Evolutionary conservation across 2,329 filamentous ascomycete genomes (phyloP).

Genomic region (Ophiostoma australiae): DNA sequence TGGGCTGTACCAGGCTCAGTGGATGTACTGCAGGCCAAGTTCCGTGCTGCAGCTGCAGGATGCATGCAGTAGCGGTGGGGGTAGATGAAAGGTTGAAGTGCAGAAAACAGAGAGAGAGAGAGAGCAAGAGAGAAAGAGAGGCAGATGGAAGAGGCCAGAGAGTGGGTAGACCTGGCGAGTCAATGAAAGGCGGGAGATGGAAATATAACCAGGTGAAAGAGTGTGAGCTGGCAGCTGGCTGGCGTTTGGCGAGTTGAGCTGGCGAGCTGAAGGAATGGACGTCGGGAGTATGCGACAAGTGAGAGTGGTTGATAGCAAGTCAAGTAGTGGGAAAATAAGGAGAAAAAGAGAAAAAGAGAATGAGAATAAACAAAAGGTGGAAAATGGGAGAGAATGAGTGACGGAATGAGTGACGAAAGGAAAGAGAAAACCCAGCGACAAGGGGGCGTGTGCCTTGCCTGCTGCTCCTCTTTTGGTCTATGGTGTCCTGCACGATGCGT

Average conservation of each 20-base stretch:
- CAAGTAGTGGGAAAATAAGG: not conserved
- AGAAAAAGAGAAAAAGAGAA: not conserved
- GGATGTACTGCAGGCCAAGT: constrained; percentile 5
- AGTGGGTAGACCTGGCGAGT: constrained; percentile 6
- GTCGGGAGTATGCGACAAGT: constrained; percentile 1
- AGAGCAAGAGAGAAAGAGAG: not conserved
- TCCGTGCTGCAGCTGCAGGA: constrained; percentile 4
- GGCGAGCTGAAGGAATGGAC: not conserved
- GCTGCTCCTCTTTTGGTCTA: constrained; percentile 18
- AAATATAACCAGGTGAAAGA: constrained; percentile 15
- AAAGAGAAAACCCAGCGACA: constrained; percentile 9
- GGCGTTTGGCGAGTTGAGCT: not conserved
- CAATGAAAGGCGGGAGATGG: constrained; percentile 3
- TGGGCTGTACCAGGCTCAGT: not conserved
- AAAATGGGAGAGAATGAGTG: not conserved
- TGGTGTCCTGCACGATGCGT: constrained; percentile 28
- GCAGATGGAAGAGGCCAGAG: not conserved
- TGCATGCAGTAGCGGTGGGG: constrained; percentile 5
- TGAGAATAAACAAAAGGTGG: not conserved
- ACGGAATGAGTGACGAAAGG: constrained; percentile 8
- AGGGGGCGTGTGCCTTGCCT: constrained; percentile 13
- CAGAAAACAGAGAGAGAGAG: not conserved
- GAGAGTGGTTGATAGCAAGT: not conserved
- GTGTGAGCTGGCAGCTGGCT: not conserved
- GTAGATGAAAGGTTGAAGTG: not conserved